phyloP scores from a whole-genome alignment of 2,329 filamentous ascomycete species.

The Penicillium thymicola region DNA sequence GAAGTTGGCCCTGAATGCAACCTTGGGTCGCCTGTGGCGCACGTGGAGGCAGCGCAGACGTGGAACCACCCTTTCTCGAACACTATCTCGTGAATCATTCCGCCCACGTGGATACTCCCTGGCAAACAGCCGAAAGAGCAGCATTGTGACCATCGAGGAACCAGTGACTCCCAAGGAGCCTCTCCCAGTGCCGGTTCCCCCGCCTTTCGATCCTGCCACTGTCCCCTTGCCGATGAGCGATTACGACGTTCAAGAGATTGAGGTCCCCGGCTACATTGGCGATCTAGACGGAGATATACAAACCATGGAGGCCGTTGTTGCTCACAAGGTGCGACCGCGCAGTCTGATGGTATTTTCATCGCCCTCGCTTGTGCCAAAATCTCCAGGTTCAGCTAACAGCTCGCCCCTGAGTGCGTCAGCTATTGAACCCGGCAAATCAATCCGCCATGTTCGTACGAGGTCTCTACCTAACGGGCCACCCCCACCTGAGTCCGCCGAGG shows the following conservation, averaged over 20 bases:
- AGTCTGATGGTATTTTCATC: slow-evolving; percentile 44
- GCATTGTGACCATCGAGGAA: slow-evolving; percentile 36
- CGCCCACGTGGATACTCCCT: slow-evolving; percentile 29
- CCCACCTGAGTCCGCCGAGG: slow-evolving; percentile 14
- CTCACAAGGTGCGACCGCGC: slow-evolving; percentile 42
- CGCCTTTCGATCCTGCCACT: slow-evolving; percentile 29
- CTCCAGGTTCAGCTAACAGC: slow-evolving; percentile 21
- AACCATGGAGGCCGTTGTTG: slow-evolving; percentile 37
- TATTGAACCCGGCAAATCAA: slow-evolving; percentile 23
- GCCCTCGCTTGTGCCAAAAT: slow-evolving; percentile 27
- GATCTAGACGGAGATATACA: slow-evolving; percentile 58
- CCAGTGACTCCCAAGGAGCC: slow-evolving; percentile 18
- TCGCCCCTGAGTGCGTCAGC: slow-evolving; percentile 26
- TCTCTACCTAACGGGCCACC: slow-evolving; percentile 48
- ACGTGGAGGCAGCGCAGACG: slow-evolving; percentile 79
- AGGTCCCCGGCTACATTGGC: slow-evolving; percentile 65
- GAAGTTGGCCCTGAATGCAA: slow-evolving; percentile 83
- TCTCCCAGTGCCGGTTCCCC: slow-evolving; percentile 4
- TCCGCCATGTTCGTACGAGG: slow-evolving; percentile 43
- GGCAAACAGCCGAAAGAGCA: slow-evolving; percentile 38
- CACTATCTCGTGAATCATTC: slow-evolving; percentile 43
- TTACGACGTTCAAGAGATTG: slow-evolving; percentile 61
- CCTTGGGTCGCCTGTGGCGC: slow-evolving; percentile 85
- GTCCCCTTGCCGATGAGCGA: slow-evolving; percentile 33
- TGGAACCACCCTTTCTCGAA: slow-evolving; percentile 36